Base-by-base conservation (phyloP, 2,329 filamentous ascomycete genomes). In the Fusarium hostae region DNA sequence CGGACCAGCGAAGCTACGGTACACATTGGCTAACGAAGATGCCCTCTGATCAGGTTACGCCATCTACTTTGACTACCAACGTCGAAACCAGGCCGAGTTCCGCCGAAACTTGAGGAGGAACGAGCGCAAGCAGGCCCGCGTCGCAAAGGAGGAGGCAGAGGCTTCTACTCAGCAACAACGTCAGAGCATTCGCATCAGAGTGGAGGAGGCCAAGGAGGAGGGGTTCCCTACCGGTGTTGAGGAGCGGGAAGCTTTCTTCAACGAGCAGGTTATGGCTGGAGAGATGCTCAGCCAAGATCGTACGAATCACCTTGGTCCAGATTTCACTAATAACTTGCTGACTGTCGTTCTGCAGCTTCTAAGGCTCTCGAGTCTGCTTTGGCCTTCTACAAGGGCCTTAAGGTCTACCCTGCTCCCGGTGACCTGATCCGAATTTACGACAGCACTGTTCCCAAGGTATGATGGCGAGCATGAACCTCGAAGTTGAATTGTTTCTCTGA, bases 381-480 rank as follows among this genome's bases (percentile, higher is more conserved):
- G 68, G 94, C 93, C 82, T 99, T 99, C 85, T 99, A 98, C 89
- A 97, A 95, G 88, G 96, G 95, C 47, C 89, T 99, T 75, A 99
- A 99, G 89, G 96, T 98, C 76, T 99, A 99, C 85, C 96, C 96
- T 57, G 92, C 94, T 78, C 96, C 95, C 16, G 89, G 91, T 77
- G 96, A 98, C 79, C 87, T 99, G 77, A 98, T 99, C 81, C 89
- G 89, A 78, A 97, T 99, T 82, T 99, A 99, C 84, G 96, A 99
- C 83, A 97, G 97, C 89, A 98, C 96, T 35, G 95, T 98, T 48
- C 92, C 95, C 77, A 98, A 98, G 92, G 95, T 94, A 77, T 69
- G 78, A 47, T 30, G 30, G 32, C 48, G 39, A 39, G 5, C 6
- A 12, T 11, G 34, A 40, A 40, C 43, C n/a, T 35, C 20, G 10